Percentiles rank a stretch among this genome's conserved stretches.
phyloP scores from a whole-genome alignment of 352 stramenopile genomes.

The Blastocystis sp. region DNA sequence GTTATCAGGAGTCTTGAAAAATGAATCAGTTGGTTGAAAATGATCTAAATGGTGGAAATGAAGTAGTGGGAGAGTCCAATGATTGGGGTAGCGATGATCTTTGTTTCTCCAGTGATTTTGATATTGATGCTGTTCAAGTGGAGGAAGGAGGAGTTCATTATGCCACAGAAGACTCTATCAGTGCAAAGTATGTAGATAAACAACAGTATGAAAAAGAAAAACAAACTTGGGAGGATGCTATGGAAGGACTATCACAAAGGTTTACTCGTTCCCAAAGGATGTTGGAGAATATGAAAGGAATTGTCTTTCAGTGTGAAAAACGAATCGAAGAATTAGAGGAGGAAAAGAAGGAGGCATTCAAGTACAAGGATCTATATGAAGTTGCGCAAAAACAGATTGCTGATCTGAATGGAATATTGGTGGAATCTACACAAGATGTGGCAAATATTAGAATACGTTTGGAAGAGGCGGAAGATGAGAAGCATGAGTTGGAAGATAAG shows the following conservation, averaged over 20 bases:
- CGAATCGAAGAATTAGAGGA: slow-evolving; percentile 16
- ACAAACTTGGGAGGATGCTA: slow-evolving; percentile 23
- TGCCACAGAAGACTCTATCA: not conserved
- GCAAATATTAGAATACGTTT: not conserved
- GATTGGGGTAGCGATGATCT: slow-evolving; percentile 29
- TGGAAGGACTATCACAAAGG: slow-evolving; percentile 22
- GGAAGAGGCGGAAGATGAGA: not conserved
- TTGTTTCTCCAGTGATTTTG: slow-evolving; percentile 40
- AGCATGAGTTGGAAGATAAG: slow-evolving; percentile 25
- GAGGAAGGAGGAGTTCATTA: slow-evolving; percentile 2
- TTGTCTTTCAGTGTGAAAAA: not conserved
- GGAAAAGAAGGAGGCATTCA: not conserved
- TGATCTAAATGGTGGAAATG: not conserved
- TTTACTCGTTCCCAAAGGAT: not conserved
- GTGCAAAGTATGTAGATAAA: slow-evolving; percentile 40
- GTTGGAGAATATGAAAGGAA: slow-evolving; percentile 47
- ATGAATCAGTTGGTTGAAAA: too few relatives aligned
- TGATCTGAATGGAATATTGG: slow-evolving; percentile 26
- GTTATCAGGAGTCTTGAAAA: too few relatives aligned
- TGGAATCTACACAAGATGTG: slow-evolving; percentile 22
- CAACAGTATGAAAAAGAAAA: slow-evolving; percentile 57
- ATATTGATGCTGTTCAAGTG: not conserved
- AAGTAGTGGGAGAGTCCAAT: not conserved
- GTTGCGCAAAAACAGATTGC: slow-evolving; percentile 20
- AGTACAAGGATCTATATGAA: slow-evolving; percentile 32